Evolutionary conservation across 2,329 filamentous ascomycete genomes (phyloP).

Genomic region (Ophiostoma sp.): DNA sequence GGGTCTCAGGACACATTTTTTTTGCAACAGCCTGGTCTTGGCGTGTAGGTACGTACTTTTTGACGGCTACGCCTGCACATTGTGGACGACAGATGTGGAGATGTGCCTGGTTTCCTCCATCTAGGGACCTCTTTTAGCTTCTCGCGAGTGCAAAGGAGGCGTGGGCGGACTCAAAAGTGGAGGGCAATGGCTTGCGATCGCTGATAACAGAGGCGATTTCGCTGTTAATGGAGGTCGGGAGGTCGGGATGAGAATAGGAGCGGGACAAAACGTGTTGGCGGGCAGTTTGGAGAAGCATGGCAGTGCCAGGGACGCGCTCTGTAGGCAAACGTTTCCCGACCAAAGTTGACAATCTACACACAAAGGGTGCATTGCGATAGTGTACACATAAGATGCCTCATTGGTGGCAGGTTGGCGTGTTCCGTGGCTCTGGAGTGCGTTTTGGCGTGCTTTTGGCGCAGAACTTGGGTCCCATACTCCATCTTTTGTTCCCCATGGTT

Average conservation of each 20-base stretch:
- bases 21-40: slow-evolving; percentile 1
- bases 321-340: slow-evolving; percentile 23
- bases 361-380: not conserved
- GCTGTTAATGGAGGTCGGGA: slow-evolving; percentile 2
- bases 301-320: not conserved
- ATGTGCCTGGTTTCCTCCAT: slow-evolving; percentile 12
- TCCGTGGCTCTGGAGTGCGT: not conserved
- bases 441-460: slow-evolving; percentile 5
- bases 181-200: slow-evolving; percentile 5
- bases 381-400: not conserved
- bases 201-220: slow-evolving; percentile 3
- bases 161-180: slow-evolving; percentile 9
- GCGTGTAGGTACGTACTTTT: not conserved
- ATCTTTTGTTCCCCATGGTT: not conserved
- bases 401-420: not conserved
- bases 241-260: not conserved
- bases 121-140: not conserved
- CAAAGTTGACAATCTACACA: not conserved
- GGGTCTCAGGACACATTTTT: slow-evolving; percentile 22
- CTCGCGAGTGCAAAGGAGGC: not conserved
- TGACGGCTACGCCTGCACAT: not conserved
- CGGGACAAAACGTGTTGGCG: not conserved
- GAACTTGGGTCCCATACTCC: slow-evolving; percentile 1
- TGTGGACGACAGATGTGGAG: not conserved
- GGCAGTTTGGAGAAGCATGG: not conserved